Percentiles rank a stretch among this genome's conserved stretches.
These are phyloP conservation scores for Venturia pyrina DNA, from an alignment of 2,329 filamentous ascomycete genomes.

Conservation along the genomic window DNA sequence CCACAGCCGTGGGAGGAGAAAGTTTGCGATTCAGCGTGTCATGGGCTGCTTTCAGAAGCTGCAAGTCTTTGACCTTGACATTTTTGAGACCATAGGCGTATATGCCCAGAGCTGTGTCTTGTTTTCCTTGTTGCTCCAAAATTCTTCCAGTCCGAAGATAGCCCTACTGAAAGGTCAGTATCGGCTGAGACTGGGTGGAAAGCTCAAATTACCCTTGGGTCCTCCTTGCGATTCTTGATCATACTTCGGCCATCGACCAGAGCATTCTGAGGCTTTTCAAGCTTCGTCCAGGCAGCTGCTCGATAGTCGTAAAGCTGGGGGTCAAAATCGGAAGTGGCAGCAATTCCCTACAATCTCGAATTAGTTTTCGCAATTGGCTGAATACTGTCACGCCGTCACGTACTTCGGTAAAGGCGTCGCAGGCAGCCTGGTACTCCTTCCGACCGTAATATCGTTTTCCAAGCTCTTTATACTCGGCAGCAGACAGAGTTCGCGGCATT, in stretches of 20 bases:
- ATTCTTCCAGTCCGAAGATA: constrained; percentile 20
- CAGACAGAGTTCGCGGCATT: constrained; percentile 24
- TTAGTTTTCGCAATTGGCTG: background rate
- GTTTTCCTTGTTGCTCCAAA: constrained; percentile 32
- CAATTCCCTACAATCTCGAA: background rate
- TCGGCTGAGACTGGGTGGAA: background rate
- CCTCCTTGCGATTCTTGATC: constrained; percentile 34
- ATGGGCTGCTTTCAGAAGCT: constrained; percentile 22
- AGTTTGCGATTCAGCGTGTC: constrained; percentile 33
- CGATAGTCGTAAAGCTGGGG: constrained; percentile 43
- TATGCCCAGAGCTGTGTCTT: constrained; percentile 43
- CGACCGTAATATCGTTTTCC: constrained; percentile 26
- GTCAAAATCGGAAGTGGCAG: constrained; percentile 18
- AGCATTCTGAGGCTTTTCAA: constrained; percentile 40
- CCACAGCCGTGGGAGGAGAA: constrained; percentile 28
- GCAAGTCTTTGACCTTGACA: constrained; percentile 29
- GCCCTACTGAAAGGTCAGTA: constrained; percentile 10
- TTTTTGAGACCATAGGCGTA: constrained; percentile 49
- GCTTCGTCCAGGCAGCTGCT: constrained; percentile 44
- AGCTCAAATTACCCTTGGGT: constrained; percentile 32
- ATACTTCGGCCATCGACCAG: constrained; percentile 48
- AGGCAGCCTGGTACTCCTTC: constrained; percentile 26
- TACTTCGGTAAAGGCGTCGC: constrained; percentile 24
- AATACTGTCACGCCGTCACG: constrained; percentile 16
- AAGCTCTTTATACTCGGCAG: constrained; percentile 26